Evolutionary conservation across 768 basidiomycete species (phyloP), one percentile per base, ranked within the genome.

Genomic region (Pulveroboletus frians): DNA sequence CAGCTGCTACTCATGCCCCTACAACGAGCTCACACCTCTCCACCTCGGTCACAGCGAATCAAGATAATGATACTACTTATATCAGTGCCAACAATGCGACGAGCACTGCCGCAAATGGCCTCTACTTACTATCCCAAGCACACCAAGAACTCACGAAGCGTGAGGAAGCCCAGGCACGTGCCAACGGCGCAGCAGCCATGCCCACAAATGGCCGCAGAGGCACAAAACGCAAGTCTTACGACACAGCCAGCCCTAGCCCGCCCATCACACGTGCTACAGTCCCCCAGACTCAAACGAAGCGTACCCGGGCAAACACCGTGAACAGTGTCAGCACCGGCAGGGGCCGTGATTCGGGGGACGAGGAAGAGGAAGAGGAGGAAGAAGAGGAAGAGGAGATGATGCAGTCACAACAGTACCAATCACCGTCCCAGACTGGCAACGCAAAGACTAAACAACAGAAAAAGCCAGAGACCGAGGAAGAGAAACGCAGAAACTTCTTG

Each of bases 381-480:
- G 34, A 70, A 0, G 74, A 73, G 0, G 76, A 71, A 0, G 68
- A 70, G 15, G 69, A 65, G 2, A 46, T 49, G 2, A 2, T 31
- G 9, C 47, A 38, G 27, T 37, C 26, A 31, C 53, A 57, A 9
- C 50, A 17, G 17, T 36, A 37, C 6, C 69, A 59, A 47, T 62
- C 46, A 34, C 65, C 44, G 0, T 26, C 49, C 14, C 53, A 59
- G 11, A 46, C 38, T 7, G 53, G 55, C 15, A 49, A 47, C 17
- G 18, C 57, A 26, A 65, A 59, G 38, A 50, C 54, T 4, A 58
- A 69, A 39, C 59, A 65, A 44, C 57, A 57, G 46, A 92, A 88
- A 69, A 92, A 86, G 63, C 88, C 87, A 20, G 92, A 96, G 75
- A 97, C 95, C 0, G 96, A 99, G 67, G 96, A 98, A 68, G 96